Base-by-base conservation (phyloP, 768 basidiomycete genomes). In the Russula emetica region DNA sequence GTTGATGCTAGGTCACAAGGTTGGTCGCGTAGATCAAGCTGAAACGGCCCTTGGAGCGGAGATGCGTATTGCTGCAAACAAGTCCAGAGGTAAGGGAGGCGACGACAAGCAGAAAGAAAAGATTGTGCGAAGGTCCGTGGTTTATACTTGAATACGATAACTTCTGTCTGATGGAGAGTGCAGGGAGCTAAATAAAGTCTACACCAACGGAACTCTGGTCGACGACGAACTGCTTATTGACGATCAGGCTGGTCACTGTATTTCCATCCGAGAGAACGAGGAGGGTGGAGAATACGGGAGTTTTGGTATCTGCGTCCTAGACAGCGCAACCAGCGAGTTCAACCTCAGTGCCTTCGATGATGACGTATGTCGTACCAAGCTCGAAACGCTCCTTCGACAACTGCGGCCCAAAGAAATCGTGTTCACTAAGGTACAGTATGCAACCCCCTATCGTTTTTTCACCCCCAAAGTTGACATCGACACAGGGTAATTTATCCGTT, bases 31-130 rank as follows among this genome's bases (percentile, higher is more conserved):
- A 20, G 96, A 98, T 71, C 97, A 99, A 74, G 85, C 88, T 0
- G 97, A 99, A 77, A 99, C 97, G 0, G 94, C 94, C 0, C 86
- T 99, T 13, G 97, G 96, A 26, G 93, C 92, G 24, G 96, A 98
- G 74, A 96, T 98, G 91, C 88, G 96, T 32, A 74, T 90, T 64
- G 91, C 92, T 24, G 87, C 85, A 9, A 84, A 83, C 63, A 89
- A 89, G 69, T 76, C 75, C 18, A 79, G 77, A 66, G 76, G 75
- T 55, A 81, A 76, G 73, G 75, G 32, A n/a, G 70, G 67, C 5
- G 73, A 70, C 0, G 85, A 85, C 53, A 85, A 83, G 67, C 78
- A 77, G 45, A 85, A 84, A 66, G 91, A 91, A 7, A 92, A 96
- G 77, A 98, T 98, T 56, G 97, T 98, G 47, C 79, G 88, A 66